Base-by-base conservation (phyloP, 345 rosid genomes). In the Lepidium didymum region DNA sequence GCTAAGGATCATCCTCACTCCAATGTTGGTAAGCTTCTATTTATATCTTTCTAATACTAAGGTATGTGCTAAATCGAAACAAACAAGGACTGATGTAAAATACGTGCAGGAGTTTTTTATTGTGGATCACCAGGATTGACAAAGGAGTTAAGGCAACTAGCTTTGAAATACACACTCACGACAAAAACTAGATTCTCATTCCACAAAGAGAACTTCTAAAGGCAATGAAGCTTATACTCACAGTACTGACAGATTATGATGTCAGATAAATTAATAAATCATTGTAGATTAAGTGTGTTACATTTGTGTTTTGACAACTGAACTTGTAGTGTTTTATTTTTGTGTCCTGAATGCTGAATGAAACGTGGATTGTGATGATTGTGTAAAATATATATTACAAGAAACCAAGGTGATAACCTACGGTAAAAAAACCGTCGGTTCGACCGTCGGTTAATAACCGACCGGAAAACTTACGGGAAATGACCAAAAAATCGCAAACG, bases 181-280 rank as follows among this genome's bases (percentile, higher is more conserved):
- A 83, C 92, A n/a, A 56, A 8, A 53, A 86, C 90, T 56, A 86
- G 80, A 64, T 89, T 89, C 73, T 80, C 86, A 55, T 89, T 89
- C 73, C 96, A 89, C 58, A 86, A 86, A 69, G 96, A 89, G 69
- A 89, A 86, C 55, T 89, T 86, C 63, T 86, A 72, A 84, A 27
- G 57, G 46, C 36, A n/a, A 37, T 13, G 51, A 37, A 63, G 51
- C 57, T 16, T 64, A 27, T 43, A 52, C 29, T 46, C 16, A 67
- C 54, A 43, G 52, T 41, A 59, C 18, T 62, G 38, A 42, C 42
- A 33, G 14, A 61, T 29, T 34, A 52, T 53, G 56, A 46, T 55
- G 55, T 27, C 10, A 5, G 54, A 53, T 12, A 53, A 70, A 29
- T 34, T 35, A 34, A 36, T 35, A 34, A 35, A 61, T 40, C 1